Conservation (phyloP, 129 eudicot genomes). For the Tagetes erecta region DNA sequence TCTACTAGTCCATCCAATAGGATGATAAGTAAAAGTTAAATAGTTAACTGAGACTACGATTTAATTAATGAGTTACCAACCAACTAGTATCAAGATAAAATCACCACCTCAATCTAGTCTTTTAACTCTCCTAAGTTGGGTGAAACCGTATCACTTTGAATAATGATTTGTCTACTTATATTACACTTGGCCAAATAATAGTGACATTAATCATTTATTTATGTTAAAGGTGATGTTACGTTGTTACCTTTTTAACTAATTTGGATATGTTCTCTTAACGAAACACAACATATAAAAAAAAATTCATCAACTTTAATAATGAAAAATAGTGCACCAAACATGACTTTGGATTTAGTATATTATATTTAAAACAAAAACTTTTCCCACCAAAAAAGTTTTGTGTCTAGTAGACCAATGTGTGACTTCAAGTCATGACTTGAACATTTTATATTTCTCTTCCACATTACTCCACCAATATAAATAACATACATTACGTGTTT, state of each 20-base stretch:
- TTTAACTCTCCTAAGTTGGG: neutral
- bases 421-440: neutral
- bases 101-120: no score
- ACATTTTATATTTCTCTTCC: neutral
- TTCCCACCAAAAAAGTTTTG: neutral
- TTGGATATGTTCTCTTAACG: neutral
- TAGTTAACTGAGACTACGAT: no score
- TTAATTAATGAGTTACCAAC: neutral
- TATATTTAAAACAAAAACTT: neutral
- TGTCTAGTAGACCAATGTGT: constrained; percentile 3
- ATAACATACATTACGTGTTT: neutral
- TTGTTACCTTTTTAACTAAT: neutral
- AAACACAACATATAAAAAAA: neutral
- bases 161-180: neutral
- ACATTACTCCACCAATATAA: neutral
- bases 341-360: neutral
- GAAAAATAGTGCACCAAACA: neutral
- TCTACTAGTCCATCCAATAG: no score
- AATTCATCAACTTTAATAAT: neutral
- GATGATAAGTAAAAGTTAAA: no score
- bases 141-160: neutral
- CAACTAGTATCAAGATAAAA: no score
- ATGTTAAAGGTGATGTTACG: constrained; percentile 7
- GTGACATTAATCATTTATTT: neutral
- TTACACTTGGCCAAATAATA: neutral